Conservation (phyloP, 2,329 filamentous ascomycete genomes). For the Neodidymelliopsis sp. region DNA sequence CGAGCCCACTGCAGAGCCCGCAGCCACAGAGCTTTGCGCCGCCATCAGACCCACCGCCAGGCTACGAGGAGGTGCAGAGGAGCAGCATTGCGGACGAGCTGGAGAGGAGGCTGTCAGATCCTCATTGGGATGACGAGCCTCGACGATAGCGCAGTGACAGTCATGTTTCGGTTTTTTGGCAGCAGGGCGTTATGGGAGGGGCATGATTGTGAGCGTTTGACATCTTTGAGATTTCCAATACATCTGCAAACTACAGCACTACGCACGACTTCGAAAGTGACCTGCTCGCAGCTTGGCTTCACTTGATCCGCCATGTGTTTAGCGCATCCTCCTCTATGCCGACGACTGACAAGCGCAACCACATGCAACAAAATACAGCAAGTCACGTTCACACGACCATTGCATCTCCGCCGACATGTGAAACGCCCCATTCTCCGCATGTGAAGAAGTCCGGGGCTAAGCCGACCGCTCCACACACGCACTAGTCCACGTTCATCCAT, state of each 20-base stretch:
- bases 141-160: constrained; percentile 1
- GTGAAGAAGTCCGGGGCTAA: constrained; percentile 20
- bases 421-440: constrained; percentile 25
- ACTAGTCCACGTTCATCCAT: constrained; percentile 11
- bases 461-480: no score
- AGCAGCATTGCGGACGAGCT: constrained; percentile 77
- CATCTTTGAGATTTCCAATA: neutral
- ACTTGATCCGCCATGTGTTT: no score
- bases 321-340: no score
- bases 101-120: constrained; percentile 57
- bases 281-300: no score
- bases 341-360: constrained; percentile 7
- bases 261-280: no score
- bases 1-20: constrained; percentile 41
- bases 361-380: constrained; percentile 8
- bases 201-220: constrained; percentile 19
- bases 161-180: neutral
- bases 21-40: constrained; percentile 49
- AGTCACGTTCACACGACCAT: neutral
- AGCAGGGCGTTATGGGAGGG: constrained; percentile 41
- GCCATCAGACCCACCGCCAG: constrained; percentile 82
- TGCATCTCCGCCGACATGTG: constrained; percentile 25
- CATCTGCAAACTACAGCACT: neutral
- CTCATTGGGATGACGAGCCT: constrained; percentile 32
- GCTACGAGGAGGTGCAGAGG: constrained; percentile 90